phyloP scores from a whole-genome alignment of 169 alveolate genomes.

The Cryptosporidium viatorum region DNA sequence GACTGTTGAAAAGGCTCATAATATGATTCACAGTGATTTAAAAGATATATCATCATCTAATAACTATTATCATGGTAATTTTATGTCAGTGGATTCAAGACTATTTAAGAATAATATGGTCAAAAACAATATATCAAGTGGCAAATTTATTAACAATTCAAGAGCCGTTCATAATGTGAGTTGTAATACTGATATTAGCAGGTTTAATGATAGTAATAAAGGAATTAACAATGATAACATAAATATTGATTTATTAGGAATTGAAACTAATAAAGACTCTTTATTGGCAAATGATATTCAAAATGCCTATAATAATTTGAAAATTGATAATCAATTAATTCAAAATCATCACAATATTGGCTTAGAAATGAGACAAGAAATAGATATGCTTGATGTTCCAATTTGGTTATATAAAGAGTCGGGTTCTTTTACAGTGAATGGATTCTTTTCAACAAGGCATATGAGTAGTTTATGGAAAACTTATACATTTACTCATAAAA shows the following conservation, averaged over 20 bases:
- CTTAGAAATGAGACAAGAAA: neutral
- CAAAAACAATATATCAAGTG: neutral
- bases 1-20: neutral
- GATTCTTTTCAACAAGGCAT: conserved; percentile 22
- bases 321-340: conserved; percentile 2
- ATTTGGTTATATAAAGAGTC: conserved; percentile 39
- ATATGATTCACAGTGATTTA: neutral
- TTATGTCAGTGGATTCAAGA: neutral
- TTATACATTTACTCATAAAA: conserved; percentile 6
- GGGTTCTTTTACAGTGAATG: conserved; percentile 1
- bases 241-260: neutral
- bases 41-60: neutral
- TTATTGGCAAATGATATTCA: neutral
- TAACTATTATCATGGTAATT: neutral
- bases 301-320: neutral
- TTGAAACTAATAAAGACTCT: neutral
- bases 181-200: neutral
- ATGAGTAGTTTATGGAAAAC: conserved; percentile 29
- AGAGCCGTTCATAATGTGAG: neutral
- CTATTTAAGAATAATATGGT: neutral
- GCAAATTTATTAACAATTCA: neutral
- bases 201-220: neutral
- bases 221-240: neutral
- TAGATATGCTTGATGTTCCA: conserved; percentile 8
- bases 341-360: neutral